A percentile compares a stretch with the other conserved stretches of the same genome.
Evolutionary conservation across 768 basidiomycete genomes (phyloP).

Genomic region (Glaciozyma antarctica): DNA sequence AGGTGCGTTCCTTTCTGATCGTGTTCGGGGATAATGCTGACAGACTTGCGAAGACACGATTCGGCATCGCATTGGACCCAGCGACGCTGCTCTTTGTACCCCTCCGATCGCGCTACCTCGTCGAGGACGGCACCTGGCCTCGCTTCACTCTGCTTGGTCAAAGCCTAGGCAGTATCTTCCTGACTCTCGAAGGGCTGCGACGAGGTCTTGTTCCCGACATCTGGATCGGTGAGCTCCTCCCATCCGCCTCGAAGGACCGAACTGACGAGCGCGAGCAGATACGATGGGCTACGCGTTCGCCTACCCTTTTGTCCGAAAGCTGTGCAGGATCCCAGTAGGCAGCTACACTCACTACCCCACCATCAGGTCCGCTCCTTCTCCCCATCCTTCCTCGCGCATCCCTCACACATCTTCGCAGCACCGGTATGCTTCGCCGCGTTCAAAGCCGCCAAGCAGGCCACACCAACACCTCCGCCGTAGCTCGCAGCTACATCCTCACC

Average conservation of each 20-base stretch:
- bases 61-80: constrained; percentile 64
- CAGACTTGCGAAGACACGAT: constrained; percentile 48
- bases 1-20: constrained; percentile 46
- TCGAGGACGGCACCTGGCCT: constrained; percentile 75
- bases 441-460: constrained; percentile 50
- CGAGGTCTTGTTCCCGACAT: constrained; percentile 69
- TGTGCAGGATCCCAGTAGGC: constrained; percentile 53
- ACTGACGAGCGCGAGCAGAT: constrained; percentile 46
- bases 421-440: constrained; percentile 82
- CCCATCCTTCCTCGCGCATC: neutral
- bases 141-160: constrained; percentile 89
- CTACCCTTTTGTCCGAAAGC: constrained; percentile 60
- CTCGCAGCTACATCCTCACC: constrained; percentile 51
- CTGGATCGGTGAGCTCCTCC: constrained; percentile 60
- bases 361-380: constrained; percentile 43
- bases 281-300: constrained; percentile 98
- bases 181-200: constrained; percentile 71
- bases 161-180: constrained; percentile 72
- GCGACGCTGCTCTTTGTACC: constrained; percentile 69
- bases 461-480: constrained; percentile 54
- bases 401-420: constrained; percentile 43
- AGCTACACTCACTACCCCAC: constrained; percentile 96
- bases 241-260: neutral
- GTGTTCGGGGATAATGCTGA: neutral
- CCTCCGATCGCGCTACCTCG: constrained; percentile 55